Percentiles rank a stretch among this genome's conserved stretches.
These are phyloP conservation scores for Cladobotryum protrusum DNA, from an alignment of 2,329 filamentous ascomycete genomes.

Conservation along the genomic window DNA sequence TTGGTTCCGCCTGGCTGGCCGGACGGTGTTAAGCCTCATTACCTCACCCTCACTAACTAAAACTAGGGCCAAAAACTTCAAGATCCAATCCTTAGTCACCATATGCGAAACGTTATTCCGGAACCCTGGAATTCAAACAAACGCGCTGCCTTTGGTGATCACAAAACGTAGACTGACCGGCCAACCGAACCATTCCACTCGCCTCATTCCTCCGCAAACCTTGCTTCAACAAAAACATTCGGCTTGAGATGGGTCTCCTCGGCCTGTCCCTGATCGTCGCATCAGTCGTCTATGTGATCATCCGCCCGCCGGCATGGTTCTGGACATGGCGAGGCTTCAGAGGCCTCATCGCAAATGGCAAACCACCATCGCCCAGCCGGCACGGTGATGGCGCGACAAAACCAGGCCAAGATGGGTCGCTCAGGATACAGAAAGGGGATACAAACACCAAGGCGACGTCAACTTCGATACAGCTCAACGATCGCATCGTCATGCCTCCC, in stretches of 20 bases:
- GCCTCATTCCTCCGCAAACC: not conserved
- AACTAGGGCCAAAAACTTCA: too few relatives aligned
- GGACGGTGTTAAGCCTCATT: not conserved
- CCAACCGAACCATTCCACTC: too few relatives aligned
- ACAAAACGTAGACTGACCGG: not conserved
- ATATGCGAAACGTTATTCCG: conserved; percentile 3
- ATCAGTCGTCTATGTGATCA: conserved; percentile 51
- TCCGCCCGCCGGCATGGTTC: conserved; percentile 48
- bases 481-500: conserved; percentile 12
- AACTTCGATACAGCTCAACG: not conserved
- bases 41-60: not conserved
- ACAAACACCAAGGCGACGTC: not conserved
- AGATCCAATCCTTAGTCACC: not conserved
- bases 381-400: not conserved
- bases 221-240: not conserved
- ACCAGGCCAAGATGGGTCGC: not conserved
- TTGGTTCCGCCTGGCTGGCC: not conserved
- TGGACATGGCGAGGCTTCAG: conserved; percentile 16
- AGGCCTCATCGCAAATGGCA: conserved; percentile 7
- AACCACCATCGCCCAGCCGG: not conserved
- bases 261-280: conserved; percentile 58
- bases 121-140: not conserved
- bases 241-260: conserved; percentile 45
- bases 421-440: conserved; percentile 1
- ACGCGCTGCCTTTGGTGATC: not conserved